These are phyloP conservation scores for Penicillium angulare DNA, from an alignment of 495 filamentous ascomycete genomes.

Conservation along the genomic window DNA sequence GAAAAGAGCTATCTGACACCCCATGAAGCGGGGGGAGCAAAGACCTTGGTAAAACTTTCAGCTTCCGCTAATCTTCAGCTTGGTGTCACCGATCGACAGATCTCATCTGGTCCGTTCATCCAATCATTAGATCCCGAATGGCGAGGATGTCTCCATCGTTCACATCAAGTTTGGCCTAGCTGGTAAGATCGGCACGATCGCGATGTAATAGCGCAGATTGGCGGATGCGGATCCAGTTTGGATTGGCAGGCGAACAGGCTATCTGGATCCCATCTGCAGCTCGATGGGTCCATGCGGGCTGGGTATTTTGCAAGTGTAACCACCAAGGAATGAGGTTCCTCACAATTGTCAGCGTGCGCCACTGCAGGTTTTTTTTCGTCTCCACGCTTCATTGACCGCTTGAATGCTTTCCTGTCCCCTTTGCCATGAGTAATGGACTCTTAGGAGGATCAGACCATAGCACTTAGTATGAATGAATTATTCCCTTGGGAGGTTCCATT, in stretches of 20 bases:
- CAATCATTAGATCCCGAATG: conserved; percentile 5
- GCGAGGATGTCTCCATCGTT: conserved; percentile 23
- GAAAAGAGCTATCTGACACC: not conserved
- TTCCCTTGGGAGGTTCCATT: too few relatives aligned
- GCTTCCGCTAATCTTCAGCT: conserved; percentile 22
- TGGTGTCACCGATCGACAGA: conserved; percentile 22
- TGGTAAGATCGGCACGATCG: conserved; percentile 30
- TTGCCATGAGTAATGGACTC: too few relatives aligned
- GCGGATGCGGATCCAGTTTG: conserved; percentile 18
- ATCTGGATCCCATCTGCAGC: conserved; percentile 20
- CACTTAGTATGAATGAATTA: too few relatives aligned
- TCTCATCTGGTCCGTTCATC: conserved; percentile 3
- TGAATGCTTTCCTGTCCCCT: too few relatives aligned
- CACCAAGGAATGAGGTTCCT: conserved; percentile 21
- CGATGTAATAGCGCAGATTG: conserved; percentile 34
- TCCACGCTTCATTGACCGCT: conserved; percentile 17
- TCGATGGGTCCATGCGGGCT: conserved; percentile 21
- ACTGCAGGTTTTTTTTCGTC: conserved; percentile 10
- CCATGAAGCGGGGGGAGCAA: conserved; percentile 10
- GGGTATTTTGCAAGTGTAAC: conserved; percentile 30
- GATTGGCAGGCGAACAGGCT: conserved; percentile 16
- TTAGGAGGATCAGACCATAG: too few relatives aligned
- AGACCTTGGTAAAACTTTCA: conserved; percentile 11
- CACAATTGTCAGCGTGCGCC: conserved; percentile 24
- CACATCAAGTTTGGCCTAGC: conserved; percentile 20